These are phyloP conservation scores for Vitis vinifera DNA, from an alignment of 164 flowering plant genomes.

Conservation along the genomic window DNA sequence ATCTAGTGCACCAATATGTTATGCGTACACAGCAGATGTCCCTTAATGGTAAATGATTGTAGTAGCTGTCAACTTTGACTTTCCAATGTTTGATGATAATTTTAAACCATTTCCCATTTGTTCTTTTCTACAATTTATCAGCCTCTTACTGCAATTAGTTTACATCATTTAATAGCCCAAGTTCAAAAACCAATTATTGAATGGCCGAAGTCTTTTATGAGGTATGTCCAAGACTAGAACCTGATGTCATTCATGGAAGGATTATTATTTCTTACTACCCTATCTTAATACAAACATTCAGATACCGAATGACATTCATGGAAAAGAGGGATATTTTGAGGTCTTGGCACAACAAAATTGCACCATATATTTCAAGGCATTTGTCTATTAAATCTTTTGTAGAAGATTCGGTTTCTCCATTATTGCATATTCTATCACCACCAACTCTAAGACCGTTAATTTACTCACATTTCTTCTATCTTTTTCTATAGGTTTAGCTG, in stretches of 20 bases:
- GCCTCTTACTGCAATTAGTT: constrained; percentile 59
- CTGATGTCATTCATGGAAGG: no score
- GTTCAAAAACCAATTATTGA: constrained; percentile 74
- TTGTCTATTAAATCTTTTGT: no score
- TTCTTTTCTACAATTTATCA: constrained; percentile 63
- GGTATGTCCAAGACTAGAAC: no score
- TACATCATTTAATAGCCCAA: constrained; percentile 64
- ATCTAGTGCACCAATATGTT: constrained; percentile 61
- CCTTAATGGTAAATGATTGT: constrained; percentile 58
- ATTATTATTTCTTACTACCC: no score
- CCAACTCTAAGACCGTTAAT: constrained; percentile 82
- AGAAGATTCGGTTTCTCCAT: no score
- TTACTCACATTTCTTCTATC: constrained; percentile 5
- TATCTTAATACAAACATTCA: no score
- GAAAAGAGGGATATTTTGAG: no score
- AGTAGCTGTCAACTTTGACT: neutral
- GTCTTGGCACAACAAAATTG: no score
- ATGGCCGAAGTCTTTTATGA: constrained; percentile 93
- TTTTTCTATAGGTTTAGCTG: neutral
- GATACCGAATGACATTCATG: no score
- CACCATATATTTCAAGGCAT: no score
- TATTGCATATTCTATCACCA: constrained; percentile 71
- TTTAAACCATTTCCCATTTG: neutral
- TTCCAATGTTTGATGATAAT: neutral
- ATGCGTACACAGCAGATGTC: constrained; percentile 80